Base-by-base conservation (phyloP, 345 rosid species). In the Mangifera indica region DNA sequence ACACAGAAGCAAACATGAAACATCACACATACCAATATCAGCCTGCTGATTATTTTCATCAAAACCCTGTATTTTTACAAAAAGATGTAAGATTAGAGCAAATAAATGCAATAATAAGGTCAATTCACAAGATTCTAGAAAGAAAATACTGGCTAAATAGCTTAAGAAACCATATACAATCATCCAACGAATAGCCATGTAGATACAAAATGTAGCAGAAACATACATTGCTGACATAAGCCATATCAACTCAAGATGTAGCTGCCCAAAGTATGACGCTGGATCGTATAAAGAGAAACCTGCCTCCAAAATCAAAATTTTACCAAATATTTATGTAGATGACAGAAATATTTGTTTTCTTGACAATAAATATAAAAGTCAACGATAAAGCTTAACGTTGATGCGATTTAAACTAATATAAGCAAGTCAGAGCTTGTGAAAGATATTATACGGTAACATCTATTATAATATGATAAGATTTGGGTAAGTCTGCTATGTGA, bases 1-100 rank as follows among this genome's bases (percentile, higher is more conserved):
- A 26, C 14, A 34, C 18, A 66, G 34, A 69, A 32, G 48, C 24
- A 69, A 59, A 55, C 18, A 68, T 34, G 22, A 59, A 22, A 26
- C 40, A 65, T 11, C 20, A 40, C 2, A 67, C 86, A 67, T 81
- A 92, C 98, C 89, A 9, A 74, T 22, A 78, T 93, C 94, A 70
- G 82, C 75, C 69, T 81, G 85, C 74, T 84, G 88, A 78, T 76
- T 76, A 69, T 65, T 79, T 37, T 77, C 84, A 74, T 79, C 89
- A 69, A 57, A 72, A 57, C 72, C 82, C 94, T 90, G 92, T 72
- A 79, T 68, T 32, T 62, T 45, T 69, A 67, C 42, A 59, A 34
- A n/a, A 66, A 42, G 5, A 60, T 18, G 46, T 32, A 18, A 61
- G 51, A 53, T 63, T 29, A 48, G 67, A 24, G 46, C 7, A 76